phyloP scores from a whole-genome alignment of 2,329 filamentous ascomycete genomes.

The Metarhizium robertsii region DNA sequence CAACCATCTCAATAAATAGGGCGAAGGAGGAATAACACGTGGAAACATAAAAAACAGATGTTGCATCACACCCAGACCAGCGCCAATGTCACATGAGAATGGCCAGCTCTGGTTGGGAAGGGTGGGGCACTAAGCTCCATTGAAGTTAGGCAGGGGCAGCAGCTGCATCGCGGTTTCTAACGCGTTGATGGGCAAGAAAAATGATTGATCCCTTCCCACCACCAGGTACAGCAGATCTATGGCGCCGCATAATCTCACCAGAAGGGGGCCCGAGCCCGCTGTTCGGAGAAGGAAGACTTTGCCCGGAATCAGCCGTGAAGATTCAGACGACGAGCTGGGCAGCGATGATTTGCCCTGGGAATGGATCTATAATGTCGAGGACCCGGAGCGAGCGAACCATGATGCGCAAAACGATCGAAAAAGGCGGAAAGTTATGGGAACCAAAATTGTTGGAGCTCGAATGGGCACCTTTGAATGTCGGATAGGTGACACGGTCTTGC shows the following conservation, averaged over 20 bases:
- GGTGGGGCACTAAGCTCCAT: background rate
- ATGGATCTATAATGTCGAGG: slow-evolving; percentile 57
- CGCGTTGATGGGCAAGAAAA: slow-evolving; percentile 15
- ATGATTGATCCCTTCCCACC: background rate
- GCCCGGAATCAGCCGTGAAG: slow-evolving; percentile 58
- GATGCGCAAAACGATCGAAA: slow-evolving; percentile 23
- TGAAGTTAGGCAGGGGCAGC: background rate
- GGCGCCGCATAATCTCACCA: slow-evolving; percentile 13
- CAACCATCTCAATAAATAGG: too few relatives aligned
- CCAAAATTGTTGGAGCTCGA: slow-evolving; percentile 66
- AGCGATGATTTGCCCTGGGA: slow-evolving; percentile 66
- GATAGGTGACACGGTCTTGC: slow-evolving; percentile 73
- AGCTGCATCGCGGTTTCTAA: slow-evolving; percentile 18
- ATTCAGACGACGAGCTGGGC: slow-evolving; percentile 82
- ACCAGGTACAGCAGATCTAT: slow-evolving; percentile 11
- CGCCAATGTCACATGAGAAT: too few relatives aligned
- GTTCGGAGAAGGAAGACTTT: slow-evolving; percentile 10
- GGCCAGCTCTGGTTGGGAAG: too few relatives aligned
- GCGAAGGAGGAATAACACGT: too few relatives aligned
- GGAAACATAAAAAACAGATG: too few relatives aligned
- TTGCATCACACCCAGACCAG: too few relatives aligned
- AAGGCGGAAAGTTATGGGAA: slow-evolving; percentile 23
- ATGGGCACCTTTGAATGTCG: slow-evolving; percentile 75
- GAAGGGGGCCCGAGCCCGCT: slow-evolving; percentile 11
- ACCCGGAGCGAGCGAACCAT: slow-evolving; percentile 13